Evolutionary conservation across 805 yeast species (phyloP).

Genomic region (Clavispora carvajalis): DNA sequence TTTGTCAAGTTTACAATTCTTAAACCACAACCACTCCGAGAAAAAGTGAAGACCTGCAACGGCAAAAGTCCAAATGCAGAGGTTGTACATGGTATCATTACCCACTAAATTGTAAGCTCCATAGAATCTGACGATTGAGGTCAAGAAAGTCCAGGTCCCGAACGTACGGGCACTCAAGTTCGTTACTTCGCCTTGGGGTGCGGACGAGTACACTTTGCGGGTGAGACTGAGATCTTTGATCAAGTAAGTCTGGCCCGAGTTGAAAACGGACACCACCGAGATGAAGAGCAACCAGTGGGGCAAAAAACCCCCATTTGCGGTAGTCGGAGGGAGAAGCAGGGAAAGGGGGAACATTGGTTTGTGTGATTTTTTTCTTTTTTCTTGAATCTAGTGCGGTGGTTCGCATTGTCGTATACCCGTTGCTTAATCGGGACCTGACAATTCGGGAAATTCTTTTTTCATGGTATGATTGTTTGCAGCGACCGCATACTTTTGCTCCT

Average conservation of each 20-base stretch:
- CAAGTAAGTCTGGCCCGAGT: constrained; percentile 79
- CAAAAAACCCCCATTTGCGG: constrained; percentile 45
- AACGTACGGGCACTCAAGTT: constrained; percentile 88
- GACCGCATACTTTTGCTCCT: no score
- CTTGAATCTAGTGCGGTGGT: neutral
- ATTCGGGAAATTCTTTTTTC: no score
- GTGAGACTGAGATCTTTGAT: constrained; percentile 67
- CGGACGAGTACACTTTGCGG: constrained; percentile 64
- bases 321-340: constrained; percentile 14
- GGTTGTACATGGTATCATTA: constrained; percentile 66
- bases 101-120: constrained; percentile 71
- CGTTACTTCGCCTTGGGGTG: constrained; percentile 30
- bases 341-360: constrained; percentile 14
- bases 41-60: constrained; percentile 84
- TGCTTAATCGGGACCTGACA: no score
- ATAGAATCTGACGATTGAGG: constrained; percentile 77
- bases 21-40: constrained; percentile 74
- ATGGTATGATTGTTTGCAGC: no score
- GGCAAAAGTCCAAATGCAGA: constrained; percentile 73
- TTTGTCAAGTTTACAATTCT: constrained; percentile 77
- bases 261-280: constrained; percentile 87
- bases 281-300: constrained; percentile 47
- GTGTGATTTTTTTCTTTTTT: neutral
- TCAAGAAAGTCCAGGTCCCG: constrained; percentile 95
- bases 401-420: neutral